Conservation (phyloP, 2,329 filamentous ascomycete genomes). For the Thielaviopsis euricoi region DNA sequence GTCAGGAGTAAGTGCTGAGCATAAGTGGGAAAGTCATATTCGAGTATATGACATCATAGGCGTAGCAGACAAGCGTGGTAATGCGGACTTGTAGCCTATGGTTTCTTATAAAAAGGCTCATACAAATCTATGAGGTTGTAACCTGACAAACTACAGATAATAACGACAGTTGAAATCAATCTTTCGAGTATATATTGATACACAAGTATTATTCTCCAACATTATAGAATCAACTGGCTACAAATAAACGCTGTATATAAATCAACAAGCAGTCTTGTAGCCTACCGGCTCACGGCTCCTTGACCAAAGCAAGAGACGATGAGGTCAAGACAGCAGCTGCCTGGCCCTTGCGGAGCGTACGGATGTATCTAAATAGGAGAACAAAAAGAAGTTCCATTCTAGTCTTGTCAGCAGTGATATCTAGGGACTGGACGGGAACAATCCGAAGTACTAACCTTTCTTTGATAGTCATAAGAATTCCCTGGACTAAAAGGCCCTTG, state of each 20-base stretch:
- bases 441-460: slow-evolving; percentile 47
- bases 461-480: slow-evolving; percentile 98
- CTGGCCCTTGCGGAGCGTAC: slow-evolving; percentile 42
- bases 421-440: not conserved
- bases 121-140: too few relatives aligned
- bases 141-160: too few relatives aligned
- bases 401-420: not conserved
- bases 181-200: too few relatives aligned
- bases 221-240: not conserved
- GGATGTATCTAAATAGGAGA: slow-evolving; percentile 67
- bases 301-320: not conserved
- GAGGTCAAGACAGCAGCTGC: not conserved
- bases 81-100: too few relatives aligned
- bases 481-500: slow-evolving; percentile 87
- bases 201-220: not conserved
- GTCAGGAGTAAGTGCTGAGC: too few relatives aligned
- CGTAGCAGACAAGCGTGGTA: too few relatives aligned
- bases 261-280: not conserved
- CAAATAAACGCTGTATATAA: not conserved
- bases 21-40: too few relatives aligned
- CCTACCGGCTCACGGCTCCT: not conserved
- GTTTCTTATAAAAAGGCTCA: too few relatives aligned
- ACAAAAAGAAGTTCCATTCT: slow-evolving; percentile 83
- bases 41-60: too few relatives aligned
- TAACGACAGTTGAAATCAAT: too few relatives aligned